Percentiles rank a stretch among this genome's conserved stretches.
These are phyloP conservation scores for Suillus bovinus DNA, from an alignment of 768 basidiomycete genomes.

Conservation along the genomic window DNA sequence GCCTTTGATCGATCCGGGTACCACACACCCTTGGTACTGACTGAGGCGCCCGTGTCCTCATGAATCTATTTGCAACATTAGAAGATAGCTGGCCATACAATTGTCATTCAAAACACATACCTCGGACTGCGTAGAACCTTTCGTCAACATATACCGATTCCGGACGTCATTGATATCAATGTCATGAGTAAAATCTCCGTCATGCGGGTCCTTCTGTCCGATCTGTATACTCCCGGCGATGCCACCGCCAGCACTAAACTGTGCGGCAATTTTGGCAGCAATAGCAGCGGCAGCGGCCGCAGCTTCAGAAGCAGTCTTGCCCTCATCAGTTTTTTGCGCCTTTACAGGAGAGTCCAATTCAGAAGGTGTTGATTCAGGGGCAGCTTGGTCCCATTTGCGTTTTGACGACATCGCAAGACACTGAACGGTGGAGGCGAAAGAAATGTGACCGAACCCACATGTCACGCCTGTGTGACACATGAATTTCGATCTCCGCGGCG, in stretches of 20 bases:
- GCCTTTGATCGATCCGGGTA: slow-evolving; percentile 92
- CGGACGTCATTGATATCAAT: slow-evolving; percentile 97
- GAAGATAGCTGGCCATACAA: slow-evolving; percentile 7
- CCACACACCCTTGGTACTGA: slow-evolving; percentile 94
- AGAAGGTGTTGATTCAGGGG: slow-evolving; percentile 42
- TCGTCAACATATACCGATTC: slow-evolving; percentile 93
- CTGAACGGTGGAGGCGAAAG: slow-evolving; percentile 1
- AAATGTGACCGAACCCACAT: slow-evolving; percentile 4
- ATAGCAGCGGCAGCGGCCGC: slow-evolving; percentile 82
- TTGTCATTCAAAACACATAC: slow-evolving; percentile 42
- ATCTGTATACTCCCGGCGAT: slow-evolving; percentile 41
- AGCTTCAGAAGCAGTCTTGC: slow-evolving; percentile 54
- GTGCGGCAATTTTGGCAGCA: slow-evolving; percentile 93
- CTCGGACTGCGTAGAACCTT: slow-evolving; percentile 89
- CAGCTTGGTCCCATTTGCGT: slow-evolving; percentile 81
- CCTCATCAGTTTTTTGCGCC: slow-evolving; percentile 47
- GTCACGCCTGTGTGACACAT: slow-evolving; percentile 14
- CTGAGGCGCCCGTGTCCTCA: slow-evolving; percentile 89
- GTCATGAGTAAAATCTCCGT: slow-evolving; percentile 83
- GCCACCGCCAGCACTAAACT: slow-evolving; percentile 55
- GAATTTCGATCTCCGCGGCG: slow-evolving; percentile 23
- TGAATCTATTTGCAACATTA: slow-evolving; percentile 60
- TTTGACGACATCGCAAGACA: slow-evolving; percentile 57
- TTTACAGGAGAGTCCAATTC: slow-evolving; percentile 46
- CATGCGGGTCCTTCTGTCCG: slow-evolving; percentile 62